Base-by-base conservation (phyloP, 768 basidiomycete genomes). In the Xerocomus brunneocitrinus region DNA sequence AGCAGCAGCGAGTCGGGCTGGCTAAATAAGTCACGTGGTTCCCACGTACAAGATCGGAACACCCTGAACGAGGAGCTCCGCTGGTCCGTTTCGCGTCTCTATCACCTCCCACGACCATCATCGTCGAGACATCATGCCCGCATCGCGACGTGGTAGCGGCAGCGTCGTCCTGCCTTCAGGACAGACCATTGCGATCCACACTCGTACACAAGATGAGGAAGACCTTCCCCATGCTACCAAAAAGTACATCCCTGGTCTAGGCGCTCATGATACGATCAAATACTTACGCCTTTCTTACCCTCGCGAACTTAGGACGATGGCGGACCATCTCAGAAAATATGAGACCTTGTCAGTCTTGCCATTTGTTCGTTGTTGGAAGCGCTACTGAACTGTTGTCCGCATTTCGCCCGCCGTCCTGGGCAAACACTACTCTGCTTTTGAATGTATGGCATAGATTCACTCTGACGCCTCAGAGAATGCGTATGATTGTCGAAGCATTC, bases 401-500 rank as follows among this genome's bases (percentile, higher is more conserved):
- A 47, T 35, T n/a, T 35, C 24, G 8, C 47, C 13, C 38, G 38
- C 28, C 43, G 16, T 25, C 13, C 14, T 31, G 36, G 44, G 46
- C 38, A 38, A 34, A 42, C 30, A 4, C 27, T 38, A 12, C 34
- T 27, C 24, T 12, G 0, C 19, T 40, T 19, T 19, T 47, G 43
- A 16, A 45, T 32, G 25, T 16, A n/a, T 39, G 13, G 8, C 35
- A 50, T 64, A 90, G 89, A 62, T 92, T 93, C 69, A 90, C 88
- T 12, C 70, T 94, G 59, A 93, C 90, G 8, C 89, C 91, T 14
- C 91, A 92, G 68, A 73, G 92, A 54, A 94, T 95, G 93, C 80
- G 92, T 45, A 95, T 95, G 83, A 97, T 98, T 65, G 93, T 95
- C 25, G 91, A 97, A 67, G 89, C 95, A 0, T 94, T 99, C 76